phyloP scores from a whole-genome alignment of 768 basidiomycete species.

The Leccinum longicurvipes region DNA sequence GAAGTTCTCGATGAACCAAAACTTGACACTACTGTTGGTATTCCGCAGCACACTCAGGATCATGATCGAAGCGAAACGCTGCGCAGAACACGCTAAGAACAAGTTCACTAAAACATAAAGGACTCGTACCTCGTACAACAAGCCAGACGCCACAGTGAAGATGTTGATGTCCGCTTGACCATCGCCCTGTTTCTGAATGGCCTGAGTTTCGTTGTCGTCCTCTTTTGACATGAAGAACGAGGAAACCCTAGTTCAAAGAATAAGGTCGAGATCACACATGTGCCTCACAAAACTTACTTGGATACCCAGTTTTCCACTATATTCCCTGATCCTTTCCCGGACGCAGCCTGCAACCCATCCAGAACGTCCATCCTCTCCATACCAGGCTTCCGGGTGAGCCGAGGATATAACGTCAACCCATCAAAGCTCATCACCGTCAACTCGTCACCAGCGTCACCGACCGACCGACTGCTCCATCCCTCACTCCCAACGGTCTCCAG shows the following conservation, averaged over 20 bases:
- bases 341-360: constrained; percentile 37
- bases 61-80: constrained; percentile 99
- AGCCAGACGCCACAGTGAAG: constrained; percentile 96
- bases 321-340: constrained; percentile 33
- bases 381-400: constrained; percentile 63
- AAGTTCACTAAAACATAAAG: neutral
- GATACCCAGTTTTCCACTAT: constrained; percentile 48
- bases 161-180: constrained; percentile 93
- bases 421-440: constrained; percentile 88
- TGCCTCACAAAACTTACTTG: constrained; percentile 38
- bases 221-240: constrained; percentile 40
- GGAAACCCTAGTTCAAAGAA: constrained; percentile 34
- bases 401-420: constrained; percentile 85
- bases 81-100: constrained; percentile 4
- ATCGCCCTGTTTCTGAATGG: constrained; percentile 24
- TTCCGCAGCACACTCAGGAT: constrained; percentile 93
- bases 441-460: constrained; percentile 65
- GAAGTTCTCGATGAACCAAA: constrained; percentile 99
- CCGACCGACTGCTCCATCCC: constrained; percentile 79
- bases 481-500: constrained; percentile 86
- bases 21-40: constrained; percentile 93
- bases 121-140: constrained; percentile 84
- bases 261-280: constrained; percentile 1
- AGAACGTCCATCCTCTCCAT: constrained; percentile 85
- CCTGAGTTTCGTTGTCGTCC: constrained; percentile 18